These are phyloP conservation scores for Aureobasidium sp. DNA, from an alignment of 2,329 filamentous ascomycete genomes.

Conservation along the genomic window DNA sequence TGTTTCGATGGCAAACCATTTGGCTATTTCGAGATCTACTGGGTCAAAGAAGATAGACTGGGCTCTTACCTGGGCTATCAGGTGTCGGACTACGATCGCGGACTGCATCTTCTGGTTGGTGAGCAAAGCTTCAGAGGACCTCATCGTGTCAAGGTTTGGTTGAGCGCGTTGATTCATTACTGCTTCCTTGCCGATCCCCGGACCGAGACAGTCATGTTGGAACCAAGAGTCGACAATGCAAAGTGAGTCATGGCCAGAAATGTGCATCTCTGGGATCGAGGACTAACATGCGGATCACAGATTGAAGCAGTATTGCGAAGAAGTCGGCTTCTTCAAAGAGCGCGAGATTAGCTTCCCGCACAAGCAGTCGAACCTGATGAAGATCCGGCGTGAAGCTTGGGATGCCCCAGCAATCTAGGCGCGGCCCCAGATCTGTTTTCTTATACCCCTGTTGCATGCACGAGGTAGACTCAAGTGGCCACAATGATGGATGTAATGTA, in stretches of 20 bases:
- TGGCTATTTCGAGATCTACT: constrained; percentile 96
- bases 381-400: constrained; percentile 73
- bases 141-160: constrained; percentile 70
- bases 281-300: constrained; percentile 34
- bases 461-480: neutral
- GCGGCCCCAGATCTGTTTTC: neutral
- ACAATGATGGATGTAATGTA: neutral
- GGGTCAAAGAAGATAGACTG: constrained; percentile 86
- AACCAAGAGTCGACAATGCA: constrained; percentile 84
- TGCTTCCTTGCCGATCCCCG: constrained; percentile 69
- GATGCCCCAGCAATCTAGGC: constrained; percentile 48
- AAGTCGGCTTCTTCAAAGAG: constrained; percentile 76
- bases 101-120: constrained; percentile 80
- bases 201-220: constrained; percentile 75
- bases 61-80: constrained; percentile 59
- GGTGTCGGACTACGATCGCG: constrained; percentile 75
- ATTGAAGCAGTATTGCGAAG: constrained; percentile 62
- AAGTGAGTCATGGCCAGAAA: constrained; percentile 52
- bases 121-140: constrained; percentile 84
- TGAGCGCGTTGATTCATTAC: constrained; percentile 82
- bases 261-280: neutral
- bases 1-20: constrained; percentile 94
- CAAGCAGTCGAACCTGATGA: constrained; percentile 84
- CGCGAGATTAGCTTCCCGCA: constrained; percentile 81
- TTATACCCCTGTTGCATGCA: neutral